phyloP scores from a whole-genome alignment of 2,329 filamentous ascomycete species.

The Penicillium corylophilum region DNA sequence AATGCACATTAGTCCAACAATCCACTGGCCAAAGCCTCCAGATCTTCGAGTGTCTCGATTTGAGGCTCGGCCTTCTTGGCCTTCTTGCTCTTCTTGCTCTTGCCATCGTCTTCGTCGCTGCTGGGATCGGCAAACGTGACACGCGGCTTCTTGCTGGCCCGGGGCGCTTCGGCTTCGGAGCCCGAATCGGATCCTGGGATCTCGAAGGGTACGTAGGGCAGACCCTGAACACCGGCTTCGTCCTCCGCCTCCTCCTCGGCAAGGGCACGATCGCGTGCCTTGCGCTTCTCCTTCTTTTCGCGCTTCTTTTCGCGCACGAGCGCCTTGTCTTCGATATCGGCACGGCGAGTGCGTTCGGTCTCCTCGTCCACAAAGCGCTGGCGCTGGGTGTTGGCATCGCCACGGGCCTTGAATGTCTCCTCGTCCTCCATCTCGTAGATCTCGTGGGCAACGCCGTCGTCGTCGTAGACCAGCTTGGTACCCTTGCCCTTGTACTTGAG shows the following conservation, averaged over 20 bases:
- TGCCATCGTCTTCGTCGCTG: conserved; percentile 22
- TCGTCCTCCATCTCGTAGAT: conserved; percentile 88
- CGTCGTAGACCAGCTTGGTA: conserved; percentile 85
- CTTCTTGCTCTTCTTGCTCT: conserved; percentile 7
- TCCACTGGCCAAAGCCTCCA: conserved; percentile 48
- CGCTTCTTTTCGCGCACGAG: conserved; percentile 70
- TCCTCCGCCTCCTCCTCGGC: conserved; percentile 31
- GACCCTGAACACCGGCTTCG: conserved; percentile 21
- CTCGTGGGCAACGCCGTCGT: conserved; percentile 80
- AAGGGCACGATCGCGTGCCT: conserved; percentile 40
- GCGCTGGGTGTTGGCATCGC: conserved; percentile 73
- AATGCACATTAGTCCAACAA: conserved; percentile 35
- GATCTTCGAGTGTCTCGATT: conserved; percentile 48
- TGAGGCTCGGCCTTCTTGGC: conserved; percentile 25
- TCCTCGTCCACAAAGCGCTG: conserved; percentile 76
- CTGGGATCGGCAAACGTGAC: conserved; percentile 38
- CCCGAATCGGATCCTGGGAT: conserved; percentile 18
- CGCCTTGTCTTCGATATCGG: conserved; percentile 80
- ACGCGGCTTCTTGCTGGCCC: conserved; percentile 42
- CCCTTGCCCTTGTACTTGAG: conserved; percentile 86
- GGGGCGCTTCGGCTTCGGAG: conserved; percentile 28
- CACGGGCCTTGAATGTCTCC: conserved; percentile 72
- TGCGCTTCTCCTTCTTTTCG: conserved; percentile 49
- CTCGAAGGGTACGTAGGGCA: conserved; percentile 24
- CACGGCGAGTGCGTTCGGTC: conserved; percentile 66